Evolutionary conservation across 2,329 filamentous ascomycete genomes (phyloP).

Genomic region (Gnomoniopsis smithogilvyi): DNA sequence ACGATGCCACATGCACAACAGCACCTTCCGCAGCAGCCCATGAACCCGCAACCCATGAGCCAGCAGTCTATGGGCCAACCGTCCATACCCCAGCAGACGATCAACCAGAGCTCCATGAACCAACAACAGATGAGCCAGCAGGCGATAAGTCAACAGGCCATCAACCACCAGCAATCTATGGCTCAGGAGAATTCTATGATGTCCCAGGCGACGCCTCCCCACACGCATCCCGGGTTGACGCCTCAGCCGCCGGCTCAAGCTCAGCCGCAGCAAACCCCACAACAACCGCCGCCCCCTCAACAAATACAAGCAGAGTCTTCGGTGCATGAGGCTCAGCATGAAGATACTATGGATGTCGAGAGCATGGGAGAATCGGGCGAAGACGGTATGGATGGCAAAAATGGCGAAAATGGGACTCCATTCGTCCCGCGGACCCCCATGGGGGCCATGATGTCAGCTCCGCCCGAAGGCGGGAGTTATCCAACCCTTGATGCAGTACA

Average conservation of each 20-base stretch:
- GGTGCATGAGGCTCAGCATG: constrained; percentile 36
- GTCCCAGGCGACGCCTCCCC: constrained; percentile 35
- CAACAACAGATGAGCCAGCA: constrained; percentile 29
- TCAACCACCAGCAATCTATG: constrained; percentile 32
- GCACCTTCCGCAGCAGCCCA: constrained; percentile 28
- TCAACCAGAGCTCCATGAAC: constrained; percentile 30
- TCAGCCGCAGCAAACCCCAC: constrained; percentile 19
- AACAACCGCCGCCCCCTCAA: constrained; percentile 24
- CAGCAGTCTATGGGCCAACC: constrained; percentile 20
- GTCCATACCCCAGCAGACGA: constrained; percentile 26
- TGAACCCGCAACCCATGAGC: constrained; percentile 12
- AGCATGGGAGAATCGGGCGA: constrained; percentile 42
- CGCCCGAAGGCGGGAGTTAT: constrained; percentile 62
- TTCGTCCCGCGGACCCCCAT: constrained; percentile 53
- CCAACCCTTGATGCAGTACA: constrained; percentile 63
- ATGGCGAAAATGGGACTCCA: constrained; percentile 43
- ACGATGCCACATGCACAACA: constrained; percentile 25
- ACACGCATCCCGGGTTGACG: constrained; percentile 20
- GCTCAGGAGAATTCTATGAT: constrained; percentile 38
- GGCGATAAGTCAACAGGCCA: constrained; percentile 24
- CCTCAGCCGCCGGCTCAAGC: constrained; percentile 19
- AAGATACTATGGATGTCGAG: constrained; percentile 53
- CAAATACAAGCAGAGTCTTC: constrained; percentile 25
- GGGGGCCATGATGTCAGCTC: constrained; percentile 59
- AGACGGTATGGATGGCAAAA: constrained; percentile 44